A percentile compares a stretch with the other conserved stretches of the same genome.
Conservation (phyloP, 495 filamentous ascomycete species). For the Hyphodiscus hymeniophilus region DNA sequence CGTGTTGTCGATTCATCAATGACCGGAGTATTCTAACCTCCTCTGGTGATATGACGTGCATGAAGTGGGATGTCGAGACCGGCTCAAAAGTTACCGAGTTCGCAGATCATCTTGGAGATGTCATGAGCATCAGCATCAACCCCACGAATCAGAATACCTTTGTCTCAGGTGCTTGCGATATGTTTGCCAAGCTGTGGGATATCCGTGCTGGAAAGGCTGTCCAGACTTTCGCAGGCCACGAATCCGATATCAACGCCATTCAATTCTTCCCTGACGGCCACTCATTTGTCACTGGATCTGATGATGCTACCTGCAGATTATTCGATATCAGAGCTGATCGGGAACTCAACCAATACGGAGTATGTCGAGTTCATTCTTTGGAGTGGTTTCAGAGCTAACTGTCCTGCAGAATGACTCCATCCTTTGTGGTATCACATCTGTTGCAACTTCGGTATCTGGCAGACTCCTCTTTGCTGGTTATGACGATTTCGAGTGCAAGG, state of each 20-base stretch:
- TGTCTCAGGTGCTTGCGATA: constrained; percentile 96
- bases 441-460: constrained; percentile 95
- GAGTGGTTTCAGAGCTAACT: constrained; percentile 5
- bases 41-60: constrained; percentile 99
- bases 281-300: constrained; percentile 95
- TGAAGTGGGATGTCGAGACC: constrained; percentile 99
- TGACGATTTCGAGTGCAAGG: constrained; percentile 99
- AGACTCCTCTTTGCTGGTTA: constrained; percentile 95
- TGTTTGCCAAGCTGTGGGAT: constrained; percentile 98
- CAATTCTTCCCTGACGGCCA: constrained; percentile 99
- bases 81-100: constrained; percentile 97
- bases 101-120: constrained; percentile 95
- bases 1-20: constrained; percentile 98
- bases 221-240: constrained; percentile 96
- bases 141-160: constrained; percentile 98
- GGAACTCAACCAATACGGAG: constrained; percentile 93
- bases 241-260: constrained; percentile 98
- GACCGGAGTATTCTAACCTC: constrained; percentile 96
- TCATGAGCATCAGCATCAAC: constrained; percentile 99
- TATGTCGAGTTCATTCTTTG: constrained; percentile 36
- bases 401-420: constrained; percentile 82
- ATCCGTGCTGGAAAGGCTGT: constrained; percentile 97
- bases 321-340: constrained; percentile 97
- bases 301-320: constrained; percentile 93
- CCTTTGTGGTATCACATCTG: constrained; percentile 94